Evolutionary conservation across 2,329 filamentous ascomycete genomes (phyloP).

Genomic region (Colletotrichum melonis): DNA sequence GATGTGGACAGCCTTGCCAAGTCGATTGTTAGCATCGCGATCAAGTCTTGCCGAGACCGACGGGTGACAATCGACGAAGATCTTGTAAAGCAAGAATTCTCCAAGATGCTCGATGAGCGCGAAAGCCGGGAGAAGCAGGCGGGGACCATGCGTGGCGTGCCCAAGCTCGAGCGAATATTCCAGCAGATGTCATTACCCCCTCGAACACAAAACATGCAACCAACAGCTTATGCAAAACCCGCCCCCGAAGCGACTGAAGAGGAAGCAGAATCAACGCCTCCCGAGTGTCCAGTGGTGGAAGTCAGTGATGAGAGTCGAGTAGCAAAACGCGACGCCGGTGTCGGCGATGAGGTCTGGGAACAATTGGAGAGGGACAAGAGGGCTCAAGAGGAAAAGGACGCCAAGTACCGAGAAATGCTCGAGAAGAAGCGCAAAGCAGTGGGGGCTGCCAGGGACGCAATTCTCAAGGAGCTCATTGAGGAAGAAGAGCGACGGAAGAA

Average conservation of each 20-base stretch:
- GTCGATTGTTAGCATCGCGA: constrained; percentile 56
- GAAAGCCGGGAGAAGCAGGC: background rate
- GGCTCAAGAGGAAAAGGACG: constrained; percentile 50
- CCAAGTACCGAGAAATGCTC: constrained; percentile 48
- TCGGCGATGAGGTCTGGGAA: constrained; percentile 70
- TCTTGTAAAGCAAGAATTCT: constrained; percentile 35
- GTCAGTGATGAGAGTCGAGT: background rate
- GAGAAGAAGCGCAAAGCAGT: constrained; percentile 41
- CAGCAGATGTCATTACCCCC: background rate
- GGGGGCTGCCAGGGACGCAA: constrained; percentile 48
- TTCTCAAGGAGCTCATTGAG: constrained; percentile 49
- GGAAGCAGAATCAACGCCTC: background rate
- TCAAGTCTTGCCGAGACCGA: constrained; percentile 37
- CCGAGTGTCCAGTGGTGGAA: constrained; percentile 13
- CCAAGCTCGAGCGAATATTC: background rate
- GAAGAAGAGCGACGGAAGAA: constrained; percentile 52
- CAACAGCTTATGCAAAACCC: background rate
- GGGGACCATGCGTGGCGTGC: background rate
- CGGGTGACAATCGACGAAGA: constrained; percentile 38
- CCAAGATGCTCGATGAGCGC: constrained; percentile 40
- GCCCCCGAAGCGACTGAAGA: constrained; percentile 3
- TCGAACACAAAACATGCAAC: background rate
- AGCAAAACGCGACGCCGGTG: constrained; percentile 62
- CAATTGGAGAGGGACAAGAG: constrained; percentile 60
- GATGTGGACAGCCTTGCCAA: constrained; percentile 69